phyloP scores from a whole-genome alignment of 306 rosid species.

The Fagus sylvatica region DNA sequence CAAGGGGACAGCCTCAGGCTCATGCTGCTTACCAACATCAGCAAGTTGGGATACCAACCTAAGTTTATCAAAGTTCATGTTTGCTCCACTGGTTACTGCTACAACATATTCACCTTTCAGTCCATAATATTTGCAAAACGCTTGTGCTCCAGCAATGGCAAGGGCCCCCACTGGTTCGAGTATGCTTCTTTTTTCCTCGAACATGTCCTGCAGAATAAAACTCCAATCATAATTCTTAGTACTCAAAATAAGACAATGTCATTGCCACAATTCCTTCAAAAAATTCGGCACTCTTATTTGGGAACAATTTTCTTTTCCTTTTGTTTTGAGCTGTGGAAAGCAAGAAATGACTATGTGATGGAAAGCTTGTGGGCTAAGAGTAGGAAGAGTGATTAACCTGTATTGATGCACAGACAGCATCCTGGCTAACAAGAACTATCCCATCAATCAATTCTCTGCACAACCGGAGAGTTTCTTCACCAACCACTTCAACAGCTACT shows the following conservation, averaged over 20 bases:
- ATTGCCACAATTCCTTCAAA: background rate
- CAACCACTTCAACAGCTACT: constrained; percentile 60
- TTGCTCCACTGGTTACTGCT: constrained; percentile 60
- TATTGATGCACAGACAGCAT: constrained; percentile 58
- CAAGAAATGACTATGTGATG: background rate
- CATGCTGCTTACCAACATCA: constrained; percentile 52
- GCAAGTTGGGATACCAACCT: constrained; percentile 55
- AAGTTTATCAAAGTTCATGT: constrained; percentile 58
- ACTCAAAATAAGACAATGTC: background rate
- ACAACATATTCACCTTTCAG: constrained; percentile 57
- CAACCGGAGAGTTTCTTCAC: constrained; percentile 54
- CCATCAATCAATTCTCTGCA: constrained; percentile 57
- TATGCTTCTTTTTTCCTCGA: constrained; percentile 55
- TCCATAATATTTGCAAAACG: constrained; percentile 59
- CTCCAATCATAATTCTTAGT: background rate
- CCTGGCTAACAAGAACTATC: constrained; percentile 54
- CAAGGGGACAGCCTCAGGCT: constrained; percentile 54
- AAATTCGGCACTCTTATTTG: background rate
- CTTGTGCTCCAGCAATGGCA: constrained; percentile 60
- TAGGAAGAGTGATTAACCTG: constrained; percentile 36
- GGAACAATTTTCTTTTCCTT: background rate
- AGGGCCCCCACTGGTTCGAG: constrained; percentile 68
- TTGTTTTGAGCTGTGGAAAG: background rate
- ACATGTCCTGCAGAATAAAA: constrained; percentile 49
- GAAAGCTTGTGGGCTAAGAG: background rate